These are phyloP conservation scores for Diaporthe australafricana DNA, from an alignment of 2,329 filamentous ascomycete genomes.

Conservation along the genomic window DNA sequence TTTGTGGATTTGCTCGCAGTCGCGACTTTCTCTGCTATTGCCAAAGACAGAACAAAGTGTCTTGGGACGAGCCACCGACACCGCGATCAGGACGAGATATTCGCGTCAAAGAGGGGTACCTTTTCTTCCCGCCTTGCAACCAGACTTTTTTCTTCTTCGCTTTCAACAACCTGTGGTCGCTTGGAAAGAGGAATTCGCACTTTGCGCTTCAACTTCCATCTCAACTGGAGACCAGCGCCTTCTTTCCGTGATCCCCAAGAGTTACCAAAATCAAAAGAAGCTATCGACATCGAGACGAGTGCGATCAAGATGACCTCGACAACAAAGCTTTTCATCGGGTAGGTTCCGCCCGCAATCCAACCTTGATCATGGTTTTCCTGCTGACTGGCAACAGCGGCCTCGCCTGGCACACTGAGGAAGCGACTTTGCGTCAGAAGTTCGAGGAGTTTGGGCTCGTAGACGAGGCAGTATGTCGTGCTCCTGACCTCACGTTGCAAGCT, in stretches of 20 bases:
- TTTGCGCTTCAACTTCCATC: slow-evolving; percentile 11
- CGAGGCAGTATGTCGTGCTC: slow-evolving; percentile 82
- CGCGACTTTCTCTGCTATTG: neutral
- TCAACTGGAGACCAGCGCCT: neutral
- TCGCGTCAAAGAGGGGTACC: slow-evolving; percentile 30
- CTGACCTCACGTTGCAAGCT: neutral
- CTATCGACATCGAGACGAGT: slow-evolving; percentile 33
- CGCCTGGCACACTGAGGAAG: slow-evolving; percentile 97
- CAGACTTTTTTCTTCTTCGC: slow-evolving; percentile 18
- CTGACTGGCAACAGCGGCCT: slow-evolving; percentile 76
- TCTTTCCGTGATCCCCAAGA: neutral
- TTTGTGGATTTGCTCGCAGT: neutral
- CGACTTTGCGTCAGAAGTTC: slow-evolving; percentile 88
- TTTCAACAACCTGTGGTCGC: slow-evolving; percentile 5
- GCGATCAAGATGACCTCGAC: slow-evolving; percentile 67
- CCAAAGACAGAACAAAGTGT: neutral
- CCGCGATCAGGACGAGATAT: slow-evolving; percentile 5
- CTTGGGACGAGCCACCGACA: neutral
- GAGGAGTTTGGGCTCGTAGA: slow-evolving; percentile 91
- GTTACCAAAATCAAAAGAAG: slow-evolving; percentile 20
- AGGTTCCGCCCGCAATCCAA: slow-evolving; percentile 51
- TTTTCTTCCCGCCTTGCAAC: slow-evolving; percentile 20
- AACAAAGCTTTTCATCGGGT: slow-evolving; percentile 96
- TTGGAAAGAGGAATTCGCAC: neutral
- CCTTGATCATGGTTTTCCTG: slow-evolving; percentile 20